phyloP scores from a whole-genome alignment of 2,329 filamentous ascomycete genomes.

The Colletotrichum aenigma region DNA sequence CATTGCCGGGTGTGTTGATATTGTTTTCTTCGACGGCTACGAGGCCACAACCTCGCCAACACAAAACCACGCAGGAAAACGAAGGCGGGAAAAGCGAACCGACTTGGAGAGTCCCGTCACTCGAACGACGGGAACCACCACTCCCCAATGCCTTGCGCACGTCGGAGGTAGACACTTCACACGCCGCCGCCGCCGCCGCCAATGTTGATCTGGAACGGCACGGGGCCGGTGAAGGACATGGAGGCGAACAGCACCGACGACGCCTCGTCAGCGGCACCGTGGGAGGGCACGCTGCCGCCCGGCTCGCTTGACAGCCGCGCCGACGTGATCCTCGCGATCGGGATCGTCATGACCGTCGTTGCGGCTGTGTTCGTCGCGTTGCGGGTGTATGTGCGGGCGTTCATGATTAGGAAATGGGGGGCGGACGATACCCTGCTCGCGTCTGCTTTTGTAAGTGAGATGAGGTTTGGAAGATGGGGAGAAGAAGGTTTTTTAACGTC shows the following conservation, averaged over 20 bases:
- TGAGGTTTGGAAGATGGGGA: background rate
- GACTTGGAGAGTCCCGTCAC: background rate
- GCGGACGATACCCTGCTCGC: slow-evolving; percentile 24
- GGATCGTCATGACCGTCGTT: background rate
- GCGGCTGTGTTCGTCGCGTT: background rate
- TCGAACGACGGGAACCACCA: background rate
- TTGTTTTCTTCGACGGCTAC: background rate
- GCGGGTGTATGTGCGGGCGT: slow-evolving; percentile 25
- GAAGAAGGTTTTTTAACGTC: background rate
- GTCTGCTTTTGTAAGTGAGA: background rate
- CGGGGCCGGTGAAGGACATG: background rate
- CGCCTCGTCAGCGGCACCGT: background rate
- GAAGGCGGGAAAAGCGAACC: no score
- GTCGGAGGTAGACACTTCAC: background rate
- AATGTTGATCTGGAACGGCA: background rate
- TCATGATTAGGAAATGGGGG: slow-evolving; percentile 28
- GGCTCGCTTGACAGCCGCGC: background rate
- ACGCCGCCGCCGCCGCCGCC: background rate
- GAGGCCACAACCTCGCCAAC: background rate
- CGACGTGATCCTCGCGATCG: background rate
- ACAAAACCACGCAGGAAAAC: no score
- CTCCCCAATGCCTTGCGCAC: background rate
- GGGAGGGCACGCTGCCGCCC: background rate
- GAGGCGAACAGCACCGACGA: background rate
- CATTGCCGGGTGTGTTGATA: background rate